Conservation (phyloP, 2,329 filamentous ascomycete genomes). For the Diaporthe amygdali region DNA sequence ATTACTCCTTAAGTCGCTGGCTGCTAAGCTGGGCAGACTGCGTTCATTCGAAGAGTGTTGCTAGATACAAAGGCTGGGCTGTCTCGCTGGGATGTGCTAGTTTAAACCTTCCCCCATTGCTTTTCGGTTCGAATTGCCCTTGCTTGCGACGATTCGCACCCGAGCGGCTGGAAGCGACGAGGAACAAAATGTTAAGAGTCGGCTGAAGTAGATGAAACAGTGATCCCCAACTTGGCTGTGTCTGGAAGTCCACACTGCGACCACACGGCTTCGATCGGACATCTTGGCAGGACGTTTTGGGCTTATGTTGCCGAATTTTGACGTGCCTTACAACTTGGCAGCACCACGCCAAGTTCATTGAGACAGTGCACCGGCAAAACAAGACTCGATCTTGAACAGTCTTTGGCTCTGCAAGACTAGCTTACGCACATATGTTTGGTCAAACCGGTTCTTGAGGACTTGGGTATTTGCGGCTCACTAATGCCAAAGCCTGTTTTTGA, state of each 20-base stretch:
- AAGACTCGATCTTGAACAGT: background rate
- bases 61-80: background rate
- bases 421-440: background rate
- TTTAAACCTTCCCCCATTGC: background rate
- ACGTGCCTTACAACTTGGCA: background rate
- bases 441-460: background rate
- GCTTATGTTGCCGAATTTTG: background rate
- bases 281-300: background rate
- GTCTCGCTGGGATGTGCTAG: background rate
- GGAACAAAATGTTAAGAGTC: background rate
- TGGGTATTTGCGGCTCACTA: constrained; percentile 2
- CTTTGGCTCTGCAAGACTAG: background rate
- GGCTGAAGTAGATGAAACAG: constrained; percentile 6
- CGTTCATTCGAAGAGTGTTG: background rate
- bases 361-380: background rate
- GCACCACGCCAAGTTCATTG: constrained; percentile 4
- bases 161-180: background rate
- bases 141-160: background rate
- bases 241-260: background rate
- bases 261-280: background rate
- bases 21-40: background rate
- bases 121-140: background rate
- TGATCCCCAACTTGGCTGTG: constrained; percentile 13
- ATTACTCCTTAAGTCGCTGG: background rate
- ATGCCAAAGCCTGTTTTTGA: constrained; percentile 13